These are phyloP conservation scores for Exophiala mesophila DNA, from an alignment of 2,329 filamentous ascomycete species.

Conservation along the genomic window DNA sequence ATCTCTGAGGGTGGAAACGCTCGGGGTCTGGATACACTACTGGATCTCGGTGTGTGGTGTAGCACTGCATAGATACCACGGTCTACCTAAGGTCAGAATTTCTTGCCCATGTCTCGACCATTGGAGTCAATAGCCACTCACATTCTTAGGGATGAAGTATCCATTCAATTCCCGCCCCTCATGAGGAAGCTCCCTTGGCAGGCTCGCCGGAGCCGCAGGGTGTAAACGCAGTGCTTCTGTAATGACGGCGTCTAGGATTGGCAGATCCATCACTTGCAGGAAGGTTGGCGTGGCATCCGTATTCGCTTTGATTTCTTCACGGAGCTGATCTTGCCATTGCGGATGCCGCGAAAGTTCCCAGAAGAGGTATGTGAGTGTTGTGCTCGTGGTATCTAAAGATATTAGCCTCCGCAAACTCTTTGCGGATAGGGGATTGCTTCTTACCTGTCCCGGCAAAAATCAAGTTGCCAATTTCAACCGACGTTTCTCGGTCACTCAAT, in stretches of 20 bases:
- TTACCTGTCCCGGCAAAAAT: conserved; percentile 17
- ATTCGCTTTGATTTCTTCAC: conserved; percentile 19
- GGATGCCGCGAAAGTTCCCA: conserved; percentile 24
- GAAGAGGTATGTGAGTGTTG: conserved; percentile 30
- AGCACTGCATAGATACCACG: conserved; percentile 6
- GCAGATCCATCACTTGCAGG: conserved; percentile 40
- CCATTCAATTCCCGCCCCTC: conserved; percentile 9
- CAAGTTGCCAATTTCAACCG: conserved; percentile 10
- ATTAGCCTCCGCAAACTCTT: neutral
- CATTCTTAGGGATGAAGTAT: conserved; percentile 6
- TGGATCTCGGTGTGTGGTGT: neutral
- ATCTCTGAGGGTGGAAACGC: conserved; percentile 1
- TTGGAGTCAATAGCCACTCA: too few relatives aligned
- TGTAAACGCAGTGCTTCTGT: conserved; percentile 58
- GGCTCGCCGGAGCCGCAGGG: conserved; percentile 21
- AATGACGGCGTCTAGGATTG: conserved; percentile 53
- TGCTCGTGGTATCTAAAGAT: conserved; percentile 37
- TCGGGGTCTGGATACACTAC: neutral
- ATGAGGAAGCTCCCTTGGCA: conserved; percentile 7
- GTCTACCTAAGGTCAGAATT: conserved; percentile 1
- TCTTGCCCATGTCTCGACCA: too few relatives aligned
- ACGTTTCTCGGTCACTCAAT: conserved; percentile 8
- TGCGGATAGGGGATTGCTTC: too few relatives aligned
- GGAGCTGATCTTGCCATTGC: conserved; percentile 24
- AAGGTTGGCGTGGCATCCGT: conserved; percentile 29